These are phyloP conservation scores for Lachnum nothofagi DNA, from an alignment of 2,329 filamentous ascomycete genomes.

Conservation along the genomic window DNA sequence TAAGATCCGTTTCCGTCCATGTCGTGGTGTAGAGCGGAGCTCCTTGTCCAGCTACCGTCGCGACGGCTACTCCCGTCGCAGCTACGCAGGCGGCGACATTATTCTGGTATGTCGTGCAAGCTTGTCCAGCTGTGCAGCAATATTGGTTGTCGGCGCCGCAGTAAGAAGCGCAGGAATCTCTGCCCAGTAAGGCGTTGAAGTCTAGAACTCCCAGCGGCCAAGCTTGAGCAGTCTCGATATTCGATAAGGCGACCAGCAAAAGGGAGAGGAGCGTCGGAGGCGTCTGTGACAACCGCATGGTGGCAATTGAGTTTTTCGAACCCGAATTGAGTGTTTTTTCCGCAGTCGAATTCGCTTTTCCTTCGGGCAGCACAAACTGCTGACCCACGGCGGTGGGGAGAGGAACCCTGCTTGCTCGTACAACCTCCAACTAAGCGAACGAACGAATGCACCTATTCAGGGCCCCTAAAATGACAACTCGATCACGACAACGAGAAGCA, in stretches of 20 bases:
- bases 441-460: too few species aligned
- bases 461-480: background rate
- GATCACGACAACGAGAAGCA: slow-evolving; percentile 9
- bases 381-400: slow-evolving; percentile 14
- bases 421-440: slow-evolving; percentile 15
- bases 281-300: slow-evolving; percentile 35
- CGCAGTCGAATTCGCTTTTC: slow-evolving; percentile 1
- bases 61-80: slow-evolving; percentile 35
- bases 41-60: slow-evolving; percentile 36
- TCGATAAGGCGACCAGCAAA: slow-evolving; percentile 38
- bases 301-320: slow-evolving; percentile 18
- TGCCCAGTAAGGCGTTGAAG: slow-evolving; percentile 5
- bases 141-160: slow-evolving; percentile 52
- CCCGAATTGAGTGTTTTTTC: slow-evolving; percentile 10
- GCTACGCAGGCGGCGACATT: slow-evolving; percentile 46
- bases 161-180: slow-evolving; percentile 41
- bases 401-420: slow-evolving; percentile 7
- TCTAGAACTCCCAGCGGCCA: slow-evolving; percentile 35
- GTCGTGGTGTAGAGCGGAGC: slow-evolving; percentile 39
- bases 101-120: slow-evolving; percentile 46
- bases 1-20: slow-evolving; percentile 51
- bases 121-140: slow-evolving; percentile 47
- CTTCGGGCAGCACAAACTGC: background rate
- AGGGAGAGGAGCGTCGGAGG: slow-evolving; percentile 31
- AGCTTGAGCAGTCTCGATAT: slow-evolving; percentile 36